Base-by-base conservation (phyloP, 2,329 filamentous ascomycete genomes). In the Claviceps purpurea region DNA sequence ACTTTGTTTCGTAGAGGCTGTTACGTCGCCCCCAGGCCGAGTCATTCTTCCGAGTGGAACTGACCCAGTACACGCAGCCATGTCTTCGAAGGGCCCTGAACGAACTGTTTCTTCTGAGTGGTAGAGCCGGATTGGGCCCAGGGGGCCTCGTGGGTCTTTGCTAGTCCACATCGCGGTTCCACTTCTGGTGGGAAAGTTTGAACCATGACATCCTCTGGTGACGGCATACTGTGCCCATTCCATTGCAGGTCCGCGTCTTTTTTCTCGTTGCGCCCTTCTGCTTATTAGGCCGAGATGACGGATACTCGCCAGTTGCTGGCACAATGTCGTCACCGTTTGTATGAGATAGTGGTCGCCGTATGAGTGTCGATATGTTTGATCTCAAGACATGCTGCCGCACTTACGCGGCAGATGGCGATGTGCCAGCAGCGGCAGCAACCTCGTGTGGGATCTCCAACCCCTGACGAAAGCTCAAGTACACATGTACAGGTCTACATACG, bases 91-190 rank as follows among this genome's bases (percentile, higher is more conserved):
- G 30, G 30, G 30, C 30, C 30, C 30, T 34, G 30, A 11, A 34
- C 10, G 10, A 11, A 4, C 10, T 34, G 30, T 34, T 34, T 34
- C 30, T 34, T 34, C 30, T 34, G 30, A 34, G 30, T 34, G 10
- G 30, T 11, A 34, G 30, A 50, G 41, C 18, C 41, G 18, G 20
- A 43, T 24, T 43, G 41, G 18, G 20, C 5, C 20, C 20, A 43
- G 22, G 41, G 41, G 41, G 14, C 41, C 50, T 45, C 22, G 16
- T 14, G 41, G 52, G 47, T 37, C 55, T 53, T 30, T 30, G 49
- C 46, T 22, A 52, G 57, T 56, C 56, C 57, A 58, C 56, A 49
- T 50, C 38, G 47, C 41, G 53, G 56, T 58, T 54, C 57, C 57
- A 59, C 56, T 50, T 37, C 30, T 48, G 14, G 45, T 22, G 44